Conservation (phyloP, 2,329 filamentous ascomycete species). For the Rhexocercosporidium sp. region DNA sequence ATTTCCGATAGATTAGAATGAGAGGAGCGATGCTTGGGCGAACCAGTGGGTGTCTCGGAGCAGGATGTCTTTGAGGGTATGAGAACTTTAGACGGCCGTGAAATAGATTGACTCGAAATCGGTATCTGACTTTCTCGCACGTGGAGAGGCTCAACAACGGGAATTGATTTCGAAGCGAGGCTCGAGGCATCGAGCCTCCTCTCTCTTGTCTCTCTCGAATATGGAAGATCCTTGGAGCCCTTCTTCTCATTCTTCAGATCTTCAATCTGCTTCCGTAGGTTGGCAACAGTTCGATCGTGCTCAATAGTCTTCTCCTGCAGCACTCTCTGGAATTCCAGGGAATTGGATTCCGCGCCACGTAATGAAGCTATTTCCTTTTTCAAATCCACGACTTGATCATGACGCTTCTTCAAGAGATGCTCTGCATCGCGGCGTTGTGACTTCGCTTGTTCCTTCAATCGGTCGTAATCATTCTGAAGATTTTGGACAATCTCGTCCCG, state of each 20-base stretch:
- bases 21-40: slow-evolving; percentile 25
- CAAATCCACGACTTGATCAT: slow-evolving; percentile 60
- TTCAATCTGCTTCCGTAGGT: slow-evolving; percentile 30
- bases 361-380: slow-evolving; percentile 57
- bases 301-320: slow-evolving; percentile 29
- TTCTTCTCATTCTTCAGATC: slow-evolving; percentile 17
- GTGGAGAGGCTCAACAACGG: slow-evolving; percentile 12
- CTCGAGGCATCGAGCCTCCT: neutral
- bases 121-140: slow-evolving; percentile 32
- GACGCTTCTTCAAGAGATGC: slow-evolving; percentile 60
- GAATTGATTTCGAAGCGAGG: slow-evolving; percentile 6
- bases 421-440: slow-evolving; percentile 59
- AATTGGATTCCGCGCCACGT: slow-evolving; percentile 40
- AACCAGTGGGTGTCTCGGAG: slow-evolving; percentile 23
- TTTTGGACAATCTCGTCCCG: slow-evolving; percentile 54
- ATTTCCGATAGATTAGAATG: slow-evolving; percentile 38
- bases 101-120: slow-evolving; percentile 26
- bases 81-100: slow-evolving; percentile 30
- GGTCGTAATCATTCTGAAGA: slow-evolving; percentile 58
- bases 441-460: slow-evolving; percentile 59
- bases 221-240: neutral
- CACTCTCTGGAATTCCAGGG: slow-evolving; percentile 27
- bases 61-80: slow-evolving; percentile 18
- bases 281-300: slow-evolving; percentile 30
- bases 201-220: neutral